Base-by-base conservation (phyloP, 805 yeast species). In the Pichia gijzeniarum region DNA sequence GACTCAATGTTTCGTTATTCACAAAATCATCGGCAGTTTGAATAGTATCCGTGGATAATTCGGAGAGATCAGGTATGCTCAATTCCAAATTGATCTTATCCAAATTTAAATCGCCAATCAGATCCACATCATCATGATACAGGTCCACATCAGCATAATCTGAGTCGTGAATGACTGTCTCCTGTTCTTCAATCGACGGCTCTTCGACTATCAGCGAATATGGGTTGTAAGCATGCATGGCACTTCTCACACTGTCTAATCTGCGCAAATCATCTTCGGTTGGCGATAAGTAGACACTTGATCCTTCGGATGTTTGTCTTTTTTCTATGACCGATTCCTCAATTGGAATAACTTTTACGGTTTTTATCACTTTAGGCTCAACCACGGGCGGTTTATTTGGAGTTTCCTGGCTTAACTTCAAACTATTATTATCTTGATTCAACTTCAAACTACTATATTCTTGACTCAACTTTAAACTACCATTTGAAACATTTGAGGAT, bases 211-310 rank as follows among this genome's bases (percentile, higher is more conserved):
- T 20, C 9, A 30, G n/a, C 8, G 18, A 12, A 27, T 44, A 47
- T 31, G 50, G 46, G 25, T 41, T 47, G 21, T 38, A 22, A 12
- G 32, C 31, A 14, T 41, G 14, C 10, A 17, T 38, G 6, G 30
- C 20, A n/a, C 39, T 32, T 16, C 31, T 22, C 9, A 32, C 16
- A 25, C 47, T 36, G 14, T 25, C 44, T 18, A 21, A 34, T 22
- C 39, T 47, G 17, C 43, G 47, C 27, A 34, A 25, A 14, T 44
- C 48, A 27, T 35, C 43, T 5, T 42, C 45, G 9, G 35, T 31
- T 27, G 43, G 37, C 5, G 48, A 39, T 21, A 45, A 39, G 28
- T 51, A 48, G 16, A 40, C 32, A 40, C 53, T 50, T 18, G 54
- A 48, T 3, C 38, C 44, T 8, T 40, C 21, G 8, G 37, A 17